phyloP scores from a whole-genome alignment of 2,329 filamentous ascomycete genomes.

The Colletotrichum simmondsii region DNA sequence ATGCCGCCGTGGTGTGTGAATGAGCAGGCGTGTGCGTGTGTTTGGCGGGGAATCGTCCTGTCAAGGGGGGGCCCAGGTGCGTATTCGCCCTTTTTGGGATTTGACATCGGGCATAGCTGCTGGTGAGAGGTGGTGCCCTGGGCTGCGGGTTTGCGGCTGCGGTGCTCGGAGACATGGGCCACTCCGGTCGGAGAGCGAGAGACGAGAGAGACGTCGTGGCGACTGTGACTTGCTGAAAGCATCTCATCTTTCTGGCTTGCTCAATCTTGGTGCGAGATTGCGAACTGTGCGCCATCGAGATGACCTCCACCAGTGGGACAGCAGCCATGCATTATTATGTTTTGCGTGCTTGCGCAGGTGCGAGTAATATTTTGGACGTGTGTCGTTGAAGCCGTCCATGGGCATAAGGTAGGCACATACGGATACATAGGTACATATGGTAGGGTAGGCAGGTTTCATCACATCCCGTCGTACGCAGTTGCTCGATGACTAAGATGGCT shows the following conservation, averaged over 20 bases:
- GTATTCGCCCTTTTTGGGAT: background rate
- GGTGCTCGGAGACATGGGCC: slow-evolving; percentile 8
- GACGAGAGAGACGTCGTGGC: background rate
- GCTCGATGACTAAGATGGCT: background rate
- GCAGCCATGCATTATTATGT: too few relatives aligned
- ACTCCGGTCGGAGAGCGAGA: slow-evolving; percentile 13
- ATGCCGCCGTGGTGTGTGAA: background rate
- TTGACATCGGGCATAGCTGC: background rate
- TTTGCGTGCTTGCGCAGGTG: background rate
- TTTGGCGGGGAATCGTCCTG: slow-evolving; percentile 17
- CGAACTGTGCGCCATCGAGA: slow-evolving; percentile 7
- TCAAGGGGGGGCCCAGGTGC: background rate
- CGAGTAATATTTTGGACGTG: background rate
- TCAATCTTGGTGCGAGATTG: slow-evolving; percentile 26
- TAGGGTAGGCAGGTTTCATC: background rate
- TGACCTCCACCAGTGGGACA: background rate
- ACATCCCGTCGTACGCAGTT: background rate
- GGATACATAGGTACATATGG: too few relatives aligned
- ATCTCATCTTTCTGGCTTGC: slow-evolving; percentile 20
- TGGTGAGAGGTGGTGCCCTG: background rate
- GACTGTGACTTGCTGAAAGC: background rate
- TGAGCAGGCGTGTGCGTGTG: background rate
- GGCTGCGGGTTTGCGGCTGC: background rate
- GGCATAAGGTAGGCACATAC: background rate
- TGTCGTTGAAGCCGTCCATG: background rate